A percentile compares a stretch with the other conserved stretches of the same genome.
phyloP scores from a whole-genome alignment of 2,329 filamentous ascomycete species.

The Diaporthe destruens region DNA sequence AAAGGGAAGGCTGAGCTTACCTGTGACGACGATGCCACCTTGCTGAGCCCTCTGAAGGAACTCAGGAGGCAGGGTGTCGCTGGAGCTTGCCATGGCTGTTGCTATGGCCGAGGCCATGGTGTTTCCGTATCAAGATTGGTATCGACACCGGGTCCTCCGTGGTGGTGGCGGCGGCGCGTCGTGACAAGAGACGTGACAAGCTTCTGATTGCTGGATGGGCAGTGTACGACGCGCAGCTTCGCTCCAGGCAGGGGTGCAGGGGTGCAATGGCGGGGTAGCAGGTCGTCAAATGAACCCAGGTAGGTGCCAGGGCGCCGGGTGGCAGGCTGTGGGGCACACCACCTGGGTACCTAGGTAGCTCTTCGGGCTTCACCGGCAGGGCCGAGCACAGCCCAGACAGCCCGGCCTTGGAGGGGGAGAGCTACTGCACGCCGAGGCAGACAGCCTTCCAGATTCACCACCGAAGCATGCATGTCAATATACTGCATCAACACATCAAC shows the following conservation, averaged over 20 bases:
- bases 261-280: slow-evolving; percentile 29
- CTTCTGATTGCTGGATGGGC: slow-evolving; percentile 3
- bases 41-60: slow-evolving; percentile 62
- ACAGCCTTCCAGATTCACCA: slow-evolving; percentile 3
- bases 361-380: slow-evolving; percentile 24
- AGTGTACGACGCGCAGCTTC: slow-evolving; percentile 15
- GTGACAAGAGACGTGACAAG: slow-evolving; percentile 27
- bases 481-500: neutral
- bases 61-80: slow-evolving; percentile 53
- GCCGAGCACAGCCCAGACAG: slow-evolving; percentile 22
- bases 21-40: slow-evolving; percentile 62
- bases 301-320: neutral
- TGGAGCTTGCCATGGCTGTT: slow-evolving; percentile 53
- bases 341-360: neutral
- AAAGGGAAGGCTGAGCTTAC: slow-evolving; percentile 48
- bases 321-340: neutral
- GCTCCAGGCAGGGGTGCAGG: slow-evolving; percentile 30
- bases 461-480: slow-evolving; percentile 9
- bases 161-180: neutral
- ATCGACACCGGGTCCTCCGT: neutral
- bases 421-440: slow-evolving; percentile 20
- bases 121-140: neutral
- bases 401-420: slow-evolving; percentile 3
- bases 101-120: neutral
- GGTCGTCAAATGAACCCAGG: neutral